phyloP scores from a whole-genome alignment of 139 green algal species.

The Yamagishiella unicocca region DNA sequence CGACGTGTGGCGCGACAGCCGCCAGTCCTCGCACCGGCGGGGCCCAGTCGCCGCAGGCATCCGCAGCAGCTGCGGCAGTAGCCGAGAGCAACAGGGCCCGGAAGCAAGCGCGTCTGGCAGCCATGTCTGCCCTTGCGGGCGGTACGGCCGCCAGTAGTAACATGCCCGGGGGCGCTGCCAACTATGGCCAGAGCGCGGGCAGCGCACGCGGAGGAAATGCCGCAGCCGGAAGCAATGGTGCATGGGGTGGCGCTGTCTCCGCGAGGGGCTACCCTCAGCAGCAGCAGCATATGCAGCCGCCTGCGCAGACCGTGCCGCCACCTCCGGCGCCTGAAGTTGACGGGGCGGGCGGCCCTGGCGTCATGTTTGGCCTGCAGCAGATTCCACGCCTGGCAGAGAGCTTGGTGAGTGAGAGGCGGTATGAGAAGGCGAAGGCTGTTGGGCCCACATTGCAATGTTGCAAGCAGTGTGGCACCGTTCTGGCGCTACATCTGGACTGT shows the following conservation, averaged over 20 bases:
- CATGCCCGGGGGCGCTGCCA: background rate
- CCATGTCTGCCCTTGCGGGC: slow-evolving; percentile 37
- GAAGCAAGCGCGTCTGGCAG: slow-evolving; percentile 1
- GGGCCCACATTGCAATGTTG: no score
- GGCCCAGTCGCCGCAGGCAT: background rate
- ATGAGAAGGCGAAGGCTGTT: background rate
- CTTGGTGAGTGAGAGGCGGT: slow-evolving; percentile 26
- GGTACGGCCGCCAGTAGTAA: no score
- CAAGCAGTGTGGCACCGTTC: no score
- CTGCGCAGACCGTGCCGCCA: background rate
- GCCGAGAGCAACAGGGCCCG: background rate
- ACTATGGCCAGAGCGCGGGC: background rate
- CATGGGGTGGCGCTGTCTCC: background rate
- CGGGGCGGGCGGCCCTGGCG: slow-evolving; percentile 19
- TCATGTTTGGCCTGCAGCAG: slow-evolving; percentile 41
- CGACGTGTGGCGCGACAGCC: no score
- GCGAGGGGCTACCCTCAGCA: slow-evolving; percentile 21
- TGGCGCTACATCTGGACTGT: no score
- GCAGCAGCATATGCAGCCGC: background rate
- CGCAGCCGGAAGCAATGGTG: background rate
- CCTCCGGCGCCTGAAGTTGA: background rate
- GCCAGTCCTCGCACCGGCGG: no score
- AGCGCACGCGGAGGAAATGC: background rate
- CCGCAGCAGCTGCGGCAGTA: background rate
- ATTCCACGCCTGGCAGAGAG: slow-evolving; percentile 59